phyloP scores from a whole-genome alignment of 1,139 yeast genomes.

The Kurtzmaniella quercitrusa region DNA sequence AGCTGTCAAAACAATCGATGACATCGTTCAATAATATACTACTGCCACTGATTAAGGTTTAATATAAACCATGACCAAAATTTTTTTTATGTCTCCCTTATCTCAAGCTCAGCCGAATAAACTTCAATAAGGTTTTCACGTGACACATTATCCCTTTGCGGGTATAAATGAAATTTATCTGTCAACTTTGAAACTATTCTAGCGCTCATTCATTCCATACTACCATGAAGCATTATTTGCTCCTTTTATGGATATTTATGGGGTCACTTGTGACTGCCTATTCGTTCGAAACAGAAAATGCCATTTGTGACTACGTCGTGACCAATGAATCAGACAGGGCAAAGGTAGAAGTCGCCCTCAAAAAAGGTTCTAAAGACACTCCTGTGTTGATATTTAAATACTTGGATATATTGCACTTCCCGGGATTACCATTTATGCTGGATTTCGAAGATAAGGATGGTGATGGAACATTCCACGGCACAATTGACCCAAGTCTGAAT shows the following conservation, averaged over 20 bases:
- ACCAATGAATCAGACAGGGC: background rate
- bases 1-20: too few relatives aligned
- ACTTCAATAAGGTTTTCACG: too few relatives aligned
- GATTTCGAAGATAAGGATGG: background rate
- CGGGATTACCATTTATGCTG: slow-evolving; percentile 16
- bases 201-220: too few relatives aligned
- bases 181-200: too few relatives aligned
- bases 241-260: background rate
- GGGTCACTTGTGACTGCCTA: background rate
- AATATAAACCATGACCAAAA: too few relatives aligned
- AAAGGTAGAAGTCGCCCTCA: background rate
- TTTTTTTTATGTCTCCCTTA: too few relatives aligned
- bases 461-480: background rate
- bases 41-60: too few relatives aligned
- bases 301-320: background rate
- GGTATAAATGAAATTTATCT: too few relatives aligned
- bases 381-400: slow-evolving; percentile 26
- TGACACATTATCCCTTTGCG: too few relatives aligned
- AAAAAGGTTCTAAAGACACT: slow-evolving; percentile 1
- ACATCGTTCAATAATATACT: too few relatives aligned
- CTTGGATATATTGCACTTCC: slow-evolving; percentile 20
- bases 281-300: background rate
- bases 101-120: too few relatives aligned
- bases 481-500: slow-evolving; percentile 8
- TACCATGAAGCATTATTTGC: background rate